Conservation (phyloP, 106 monocot species). For the Acanthochlamys bracteata region DNA sequence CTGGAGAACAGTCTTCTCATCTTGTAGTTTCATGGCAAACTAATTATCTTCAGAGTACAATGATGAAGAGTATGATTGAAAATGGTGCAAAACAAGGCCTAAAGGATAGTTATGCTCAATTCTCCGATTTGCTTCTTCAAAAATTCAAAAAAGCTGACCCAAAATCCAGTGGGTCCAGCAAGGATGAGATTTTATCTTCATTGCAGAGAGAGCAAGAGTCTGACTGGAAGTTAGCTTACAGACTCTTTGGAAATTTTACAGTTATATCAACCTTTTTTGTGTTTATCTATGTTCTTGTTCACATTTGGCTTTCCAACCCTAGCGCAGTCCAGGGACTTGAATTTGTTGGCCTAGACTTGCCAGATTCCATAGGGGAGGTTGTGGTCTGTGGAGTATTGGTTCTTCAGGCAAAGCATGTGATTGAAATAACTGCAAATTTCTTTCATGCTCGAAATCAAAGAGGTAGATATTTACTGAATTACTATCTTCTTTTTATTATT, state of each 20-base stretch:
- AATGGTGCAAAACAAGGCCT: conserved; percentile 76
- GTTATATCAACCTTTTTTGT: conserved; percentile 35
- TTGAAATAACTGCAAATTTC: conserved; percentile 46
- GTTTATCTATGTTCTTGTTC: conserved; percentile 40
- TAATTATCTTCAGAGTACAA: conserved; percentile 83
- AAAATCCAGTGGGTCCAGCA: conserved; percentile 31
- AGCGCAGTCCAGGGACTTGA: conserved; percentile 53
- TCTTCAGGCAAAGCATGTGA: conserved; percentile 56
- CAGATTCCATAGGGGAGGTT: conserved; percentile 74
- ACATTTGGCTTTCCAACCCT: conserved; percentile 44
- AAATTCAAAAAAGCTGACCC: conserved; percentile 43
- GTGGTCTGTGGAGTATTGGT: conserved; percentile 57
- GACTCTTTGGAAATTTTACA: conserved; percentile 57
- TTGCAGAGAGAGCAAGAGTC: conserved; percentile 50
- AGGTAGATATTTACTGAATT: conserved; percentile 28
- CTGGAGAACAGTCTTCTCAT: conserved; percentile 44
- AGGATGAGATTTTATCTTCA: conserved; percentile 63
- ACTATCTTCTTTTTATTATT: neutral
- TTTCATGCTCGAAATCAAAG: conserved; percentile 46
- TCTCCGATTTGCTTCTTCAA: conserved; percentile 42
- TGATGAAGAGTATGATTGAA: conserved; percentile 94
- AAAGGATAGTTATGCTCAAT: conserved; percentile 39
- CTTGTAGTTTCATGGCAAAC: conserved; percentile 62
- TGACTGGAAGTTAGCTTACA: conserved; percentile 37
- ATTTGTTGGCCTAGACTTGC: conserved; percentile 73